A percentile compares a stretch with the other conserved stretches of the same genome.
Evolutionary conservation across 2,329 filamentous ascomycete genomes (phyloP).

Genomic region (Rutstroemia sp.): DNA sequence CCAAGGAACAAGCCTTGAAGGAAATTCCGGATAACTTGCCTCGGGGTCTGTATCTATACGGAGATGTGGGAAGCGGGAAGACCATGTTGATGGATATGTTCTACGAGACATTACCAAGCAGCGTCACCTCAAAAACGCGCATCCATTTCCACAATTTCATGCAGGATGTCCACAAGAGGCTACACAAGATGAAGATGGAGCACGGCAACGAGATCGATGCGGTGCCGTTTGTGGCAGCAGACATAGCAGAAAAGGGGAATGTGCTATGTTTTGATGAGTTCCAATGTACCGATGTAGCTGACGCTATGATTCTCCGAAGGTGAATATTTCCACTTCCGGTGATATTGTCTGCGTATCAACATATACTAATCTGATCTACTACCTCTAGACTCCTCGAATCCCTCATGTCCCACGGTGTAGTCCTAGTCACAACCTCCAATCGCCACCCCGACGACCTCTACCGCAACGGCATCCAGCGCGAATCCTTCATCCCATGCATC

Average conservation of each 20-base stretch:
- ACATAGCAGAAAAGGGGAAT: constrained; percentile 76
- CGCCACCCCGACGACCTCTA: constrained; percentile 95
- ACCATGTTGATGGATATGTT: constrained; percentile 99
- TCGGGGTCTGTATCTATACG: constrained; percentile 87
- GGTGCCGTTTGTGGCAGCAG: constrained; percentile 87
- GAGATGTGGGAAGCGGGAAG: constrained; percentile 95
- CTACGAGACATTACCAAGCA: constrained; percentile 79
- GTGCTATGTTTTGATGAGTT: constrained; percentile 98
- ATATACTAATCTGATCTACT: constrained; percentile 4
- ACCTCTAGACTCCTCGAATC: constrained; percentile 64
- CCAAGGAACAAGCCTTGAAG: constrained; percentile 32
- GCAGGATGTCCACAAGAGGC: constrained; percentile 88
- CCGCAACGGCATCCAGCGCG: constrained; percentile 94
- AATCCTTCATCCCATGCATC: constrained; percentile 93
- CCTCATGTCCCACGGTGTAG: constrained; percentile 94
- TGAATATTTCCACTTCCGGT: constrained; percentile 27
- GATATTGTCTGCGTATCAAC: not conserved
- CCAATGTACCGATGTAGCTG: constrained; percentile 95
- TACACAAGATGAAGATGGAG: constrained; percentile 84
- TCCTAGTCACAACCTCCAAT: constrained; percentile 93
- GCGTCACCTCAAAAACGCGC: constrained; percentile 75
- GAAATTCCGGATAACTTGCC: constrained; percentile 68
- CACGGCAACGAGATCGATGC: constrained; percentile 86
- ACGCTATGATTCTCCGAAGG: constrained; percentile 93
- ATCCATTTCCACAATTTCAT: constrained; percentile 99